These are phyloP conservation scores for Apophysomyces ossiformis DNA, from an alignment of 371 early-diverging fungal species.

Conservation along the genomic window DNA sequence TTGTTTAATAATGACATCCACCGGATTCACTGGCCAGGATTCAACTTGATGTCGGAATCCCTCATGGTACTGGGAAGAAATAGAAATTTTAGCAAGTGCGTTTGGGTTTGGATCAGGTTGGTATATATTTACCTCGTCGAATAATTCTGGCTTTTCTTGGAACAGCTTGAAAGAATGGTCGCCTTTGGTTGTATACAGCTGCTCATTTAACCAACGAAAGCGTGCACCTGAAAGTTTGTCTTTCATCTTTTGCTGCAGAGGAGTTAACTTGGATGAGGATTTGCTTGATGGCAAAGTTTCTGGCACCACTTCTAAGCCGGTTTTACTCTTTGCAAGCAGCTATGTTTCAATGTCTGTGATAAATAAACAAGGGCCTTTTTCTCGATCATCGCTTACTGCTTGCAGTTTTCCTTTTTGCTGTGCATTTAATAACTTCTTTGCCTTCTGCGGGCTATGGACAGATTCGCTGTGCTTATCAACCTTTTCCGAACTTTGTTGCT, in stretches of 20 bases:
- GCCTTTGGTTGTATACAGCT: slow-evolving; percentile 89
- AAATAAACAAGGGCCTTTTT: not conserved
- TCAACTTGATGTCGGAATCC: slow-evolving; percentile 96
- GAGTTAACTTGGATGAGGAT: slow-evolving; percentile 48
- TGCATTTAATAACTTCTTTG: not conserved
- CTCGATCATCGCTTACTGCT: slow-evolving; percentile 21
- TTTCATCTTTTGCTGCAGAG: slow-evolving; percentile 84
- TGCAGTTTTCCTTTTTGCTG: slow-evolving; percentile 31
- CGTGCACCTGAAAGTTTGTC: slow-evolving; percentile 85
- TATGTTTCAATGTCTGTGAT: not conserved
- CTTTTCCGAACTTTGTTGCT: not conserved
- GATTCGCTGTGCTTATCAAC: not conserved
- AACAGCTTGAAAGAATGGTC: slow-evolving; percentile 78
- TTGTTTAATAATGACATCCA: slow-evolving; percentile 83
- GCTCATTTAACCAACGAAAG: slow-evolving; percentile 96
- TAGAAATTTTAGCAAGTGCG: not conserved
- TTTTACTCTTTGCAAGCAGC: slow-evolving; percentile 6
- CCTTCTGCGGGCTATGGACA: not conserved
- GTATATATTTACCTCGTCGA: slow-evolving; percentile 72
- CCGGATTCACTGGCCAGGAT: slow-evolving; percentile 97
- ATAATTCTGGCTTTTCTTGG: slow-evolving; percentile 83
- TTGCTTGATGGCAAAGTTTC: not conserved
- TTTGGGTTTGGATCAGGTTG: not conserved
- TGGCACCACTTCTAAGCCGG: not conserved
- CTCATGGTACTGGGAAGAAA: slow-evolving; percentile 82